Evolutionary conservation across 2,329 filamentous ascomycete genomes (phyloP).

Genomic region (Xylaria sp.): DNA sequence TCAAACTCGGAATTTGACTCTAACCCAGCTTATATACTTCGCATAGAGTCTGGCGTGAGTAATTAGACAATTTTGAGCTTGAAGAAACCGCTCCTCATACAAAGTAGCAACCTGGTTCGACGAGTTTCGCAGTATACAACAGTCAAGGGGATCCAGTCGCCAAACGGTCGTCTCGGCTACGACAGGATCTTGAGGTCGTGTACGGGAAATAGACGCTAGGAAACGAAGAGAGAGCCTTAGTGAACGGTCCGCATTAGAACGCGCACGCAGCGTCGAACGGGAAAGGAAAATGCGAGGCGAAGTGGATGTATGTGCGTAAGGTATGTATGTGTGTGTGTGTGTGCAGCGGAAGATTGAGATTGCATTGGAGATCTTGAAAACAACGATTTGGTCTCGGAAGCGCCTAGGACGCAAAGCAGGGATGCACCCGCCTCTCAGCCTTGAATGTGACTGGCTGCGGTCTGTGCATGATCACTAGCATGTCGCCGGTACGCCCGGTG

Average conservation of each 20-base stretch:
- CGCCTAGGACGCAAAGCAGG: constrained; percentile 29
- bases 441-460: constrained; percentile 31
- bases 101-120: not conserved
- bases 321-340: constrained; percentile 14
- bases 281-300: constrained; percentile 16
- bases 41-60: constrained; percentile 27
- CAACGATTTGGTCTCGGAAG: constrained; percentile 34
- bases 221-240: constrained; percentile 9
- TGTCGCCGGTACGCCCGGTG: constrained; percentile 5
- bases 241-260: not conserved
- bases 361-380: constrained; percentile 44
- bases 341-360: constrained; percentile 45
- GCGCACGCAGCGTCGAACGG: not conserved
- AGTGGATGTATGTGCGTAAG: not conserved
- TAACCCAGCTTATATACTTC: constrained; percentile 16
- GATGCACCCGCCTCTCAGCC: constrained; percentile 16
- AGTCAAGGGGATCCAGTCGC: not conserved
- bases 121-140: constrained; percentile 5
- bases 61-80: constrained; percentile 12
- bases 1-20: constrained; percentile 3
- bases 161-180: not conserved
- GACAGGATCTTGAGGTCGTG: not conserved
- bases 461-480: constrained; percentile 30
- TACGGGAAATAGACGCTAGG: constrained; percentile 9
- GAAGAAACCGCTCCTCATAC: constrained; percentile 2